Conservation (phyloP, 345 rosid species). For the Aegle marmelos region DNA sequence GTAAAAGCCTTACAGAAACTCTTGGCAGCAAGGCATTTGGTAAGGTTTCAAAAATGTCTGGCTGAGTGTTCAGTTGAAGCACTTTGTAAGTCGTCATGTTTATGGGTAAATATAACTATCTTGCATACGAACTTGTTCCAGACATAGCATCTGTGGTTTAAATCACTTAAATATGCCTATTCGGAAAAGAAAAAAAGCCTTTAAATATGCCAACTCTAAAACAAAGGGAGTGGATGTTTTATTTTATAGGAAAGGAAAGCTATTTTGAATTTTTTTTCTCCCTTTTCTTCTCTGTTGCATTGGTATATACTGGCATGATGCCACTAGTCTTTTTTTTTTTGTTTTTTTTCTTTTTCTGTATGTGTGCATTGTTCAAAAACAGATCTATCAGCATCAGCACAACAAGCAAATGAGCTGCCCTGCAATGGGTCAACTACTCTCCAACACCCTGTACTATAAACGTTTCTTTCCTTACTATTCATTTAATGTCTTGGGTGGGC, state of each 20-base stretch:
- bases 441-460: slow-evolving; percentile 95
- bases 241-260: not conserved
- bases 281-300: not conserved
- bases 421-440: slow-evolving; percentile 94
- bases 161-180: not conserved
- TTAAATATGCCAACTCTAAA: not conserved
- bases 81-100: not conserved
- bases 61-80: not conserved
- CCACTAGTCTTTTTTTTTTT: not conserved
- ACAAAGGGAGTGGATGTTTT: not conserved
- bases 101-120: not conserved
- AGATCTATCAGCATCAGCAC: slow-evolving; percentile 98
- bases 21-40: slow-evolving; percentile 84
- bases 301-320: not conserved
- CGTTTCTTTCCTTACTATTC: slow-evolving; percentile 97
- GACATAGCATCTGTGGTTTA: not conserved
- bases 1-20: slow-evolving; percentile 88
- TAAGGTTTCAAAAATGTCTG: slow-evolving; percentile 32
- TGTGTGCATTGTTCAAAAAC: slow-evolving; percentile 9
- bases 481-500: slow-evolving; percentile 93
- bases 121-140: not conserved
- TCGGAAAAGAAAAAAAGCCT: not conserved
- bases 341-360: too few relatives aligned
- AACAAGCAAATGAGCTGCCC: slow-evolving; percentile 98
- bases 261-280: not conserved